Percentiles rank a stretch among this genome's conserved stretches.
phyloP scores from a whole-genome alignment of 1,284 basidiomycete genomes.

The Sporisorium sorghi region DNA sequence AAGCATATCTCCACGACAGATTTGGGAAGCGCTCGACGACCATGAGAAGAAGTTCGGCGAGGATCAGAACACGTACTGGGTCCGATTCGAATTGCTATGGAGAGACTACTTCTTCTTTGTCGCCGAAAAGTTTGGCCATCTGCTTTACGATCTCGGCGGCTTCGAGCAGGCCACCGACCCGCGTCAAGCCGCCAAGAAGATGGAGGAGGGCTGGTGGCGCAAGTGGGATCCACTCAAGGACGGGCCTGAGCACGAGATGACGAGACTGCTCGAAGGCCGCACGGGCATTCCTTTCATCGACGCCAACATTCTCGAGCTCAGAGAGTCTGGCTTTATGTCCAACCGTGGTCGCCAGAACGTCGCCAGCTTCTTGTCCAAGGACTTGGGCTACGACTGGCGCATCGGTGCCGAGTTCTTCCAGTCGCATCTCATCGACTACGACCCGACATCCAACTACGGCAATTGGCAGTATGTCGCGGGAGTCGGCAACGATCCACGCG shows the following conservation, averaged over 20 bases:
- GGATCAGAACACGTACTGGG: constrained; percentile 71
- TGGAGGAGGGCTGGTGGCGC: constrained; percentile 66
- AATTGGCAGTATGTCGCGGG: constrained; percentile 71
- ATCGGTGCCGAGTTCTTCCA: constrained; percentile 74
- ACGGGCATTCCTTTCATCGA: constrained; percentile 75
- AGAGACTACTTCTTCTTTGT: constrained; percentile 74
- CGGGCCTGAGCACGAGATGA: constrained; percentile 60
- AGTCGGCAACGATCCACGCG: constrained; percentile 74
- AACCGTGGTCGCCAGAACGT: constrained; percentile 74
- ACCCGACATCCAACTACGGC: constrained; percentile 63
- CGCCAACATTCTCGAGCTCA: constrained; percentile 73
- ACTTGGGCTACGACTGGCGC: constrained; percentile 72
- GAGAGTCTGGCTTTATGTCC: constrained; percentile 70
- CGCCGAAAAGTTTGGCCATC: constrained; percentile 69
- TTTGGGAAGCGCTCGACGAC: constrained; percentile 69
- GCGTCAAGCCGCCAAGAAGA: constrained; percentile 69
- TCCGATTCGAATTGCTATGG: constrained; percentile 74
- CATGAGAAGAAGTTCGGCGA: constrained; percentile 69
- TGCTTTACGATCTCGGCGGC: constrained; percentile 71
- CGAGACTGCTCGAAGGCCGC: constrained; percentile 72
- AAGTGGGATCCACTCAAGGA: constrained; percentile 57
- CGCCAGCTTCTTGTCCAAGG: constrained; percentile 74
- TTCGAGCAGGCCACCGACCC: constrained; percentile 72
- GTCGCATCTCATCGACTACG: constrained; percentile 69
- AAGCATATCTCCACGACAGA: constrained; percentile 72